Evolutionary conservation across 331 rosid species (phyloP).

Genomic region (Rhamnella rubrinervis): DNA sequence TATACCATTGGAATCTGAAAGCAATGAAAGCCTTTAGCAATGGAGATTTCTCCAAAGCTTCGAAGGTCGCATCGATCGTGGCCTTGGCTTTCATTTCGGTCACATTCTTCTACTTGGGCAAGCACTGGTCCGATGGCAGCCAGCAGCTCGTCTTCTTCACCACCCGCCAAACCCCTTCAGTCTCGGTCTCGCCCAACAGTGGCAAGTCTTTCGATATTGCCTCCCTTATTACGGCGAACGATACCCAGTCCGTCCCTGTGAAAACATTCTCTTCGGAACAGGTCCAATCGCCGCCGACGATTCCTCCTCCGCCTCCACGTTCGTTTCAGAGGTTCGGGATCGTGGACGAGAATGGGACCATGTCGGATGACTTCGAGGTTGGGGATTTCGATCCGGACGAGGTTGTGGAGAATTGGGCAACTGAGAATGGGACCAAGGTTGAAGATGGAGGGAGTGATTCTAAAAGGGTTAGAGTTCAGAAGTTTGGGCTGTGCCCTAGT

Average conservation of each 20-base stretch:
- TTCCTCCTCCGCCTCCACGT: slow-evolving; percentile 26
- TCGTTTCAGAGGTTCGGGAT: slow-evolving; percentile 58
- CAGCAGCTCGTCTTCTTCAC: slow-evolving; percentile 77
- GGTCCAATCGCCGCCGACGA: neutral
- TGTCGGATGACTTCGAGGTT: slow-evolving; percentile 84
- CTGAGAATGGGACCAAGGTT: slow-evolving; percentile 26
- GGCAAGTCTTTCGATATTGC: slow-evolving; percentile 45
- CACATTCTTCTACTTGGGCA: slow-evolving; percentile 73
- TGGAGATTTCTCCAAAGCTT: slow-evolving; percentile 34
- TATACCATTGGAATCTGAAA: too few species aligned
- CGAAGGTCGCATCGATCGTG: slow-evolving; percentile 35
- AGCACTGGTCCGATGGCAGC: slow-evolving; percentile 59
- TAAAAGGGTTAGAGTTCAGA: slow-evolving; percentile 35
- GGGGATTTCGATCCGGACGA: slow-evolving; percentile 62
- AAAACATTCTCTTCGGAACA: slow-evolving; percentile 11
- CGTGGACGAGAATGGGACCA: slow-evolving; percentile 73
- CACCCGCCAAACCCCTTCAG: slow-evolving; percentile 27
- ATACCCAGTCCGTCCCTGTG: neutral
- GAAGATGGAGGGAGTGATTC: slow-evolving; percentile 23
- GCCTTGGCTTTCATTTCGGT: slow-evolving; percentile 39
- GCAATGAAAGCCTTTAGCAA: slow-evolving; percentile 36
- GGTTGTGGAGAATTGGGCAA: slow-evolving; percentile 45
- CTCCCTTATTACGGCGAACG: slow-evolving; percentile 32
- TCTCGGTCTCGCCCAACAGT: slow-evolving; percentile 63
- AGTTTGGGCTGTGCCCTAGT: slow-evolving; percentile 43